Base-by-base conservation (phyloP, 495 filamentous ascomycete species). In the Hypoxylon lienhwacheense region DNA sequence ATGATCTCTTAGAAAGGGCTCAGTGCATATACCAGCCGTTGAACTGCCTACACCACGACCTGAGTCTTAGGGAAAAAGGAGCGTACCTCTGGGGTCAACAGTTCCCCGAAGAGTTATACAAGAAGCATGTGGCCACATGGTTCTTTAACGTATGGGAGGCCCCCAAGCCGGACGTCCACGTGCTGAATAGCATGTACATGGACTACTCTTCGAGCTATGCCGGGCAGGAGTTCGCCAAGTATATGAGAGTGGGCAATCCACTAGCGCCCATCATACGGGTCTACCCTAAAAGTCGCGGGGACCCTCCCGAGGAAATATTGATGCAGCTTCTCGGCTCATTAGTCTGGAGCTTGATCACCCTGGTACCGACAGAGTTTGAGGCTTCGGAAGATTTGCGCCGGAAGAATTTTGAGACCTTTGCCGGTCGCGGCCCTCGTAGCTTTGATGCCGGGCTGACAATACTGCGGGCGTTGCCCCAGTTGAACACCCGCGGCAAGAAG, bases 241-340 rank as follows among this genome's bases (percentile, higher is more conserved):
- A 19, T 21, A 33, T 55, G 2, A 54, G 49, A 1, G 59, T 40
- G 24, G 37, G 52, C 11, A 29, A 32, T 14, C 39, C 2, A 20
- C 44, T 2, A 24, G 24, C 4, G 48, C 54, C 2, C 7, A 45
- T 63, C 2, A 21, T 63, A 7, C 48, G 54, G 21, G 44, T 59
- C 15, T 51, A 59, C 33, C 48, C 39, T 6, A 54, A 55, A 14
- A n/a, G 59, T 22, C 54, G 19, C n/a, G 28, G 5, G 1, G 54
- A 33, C 1, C 5, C 36, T n/a, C 48, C 37, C 7, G 37, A 42
- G 10, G n/a, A 14, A 14, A 35, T 63, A 6, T 21, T 63, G 2
- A 22, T 47, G 20, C 48, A 53, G 8, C 66, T 63, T 5, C 26
- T 59, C 6, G 51, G 48, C 12, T 63, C 59, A 14, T 45, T 63